phyloP scores from a whole-genome alignment of 2,329 filamentous ascomycete genomes.

The Monosporascus sp. region DNA sequence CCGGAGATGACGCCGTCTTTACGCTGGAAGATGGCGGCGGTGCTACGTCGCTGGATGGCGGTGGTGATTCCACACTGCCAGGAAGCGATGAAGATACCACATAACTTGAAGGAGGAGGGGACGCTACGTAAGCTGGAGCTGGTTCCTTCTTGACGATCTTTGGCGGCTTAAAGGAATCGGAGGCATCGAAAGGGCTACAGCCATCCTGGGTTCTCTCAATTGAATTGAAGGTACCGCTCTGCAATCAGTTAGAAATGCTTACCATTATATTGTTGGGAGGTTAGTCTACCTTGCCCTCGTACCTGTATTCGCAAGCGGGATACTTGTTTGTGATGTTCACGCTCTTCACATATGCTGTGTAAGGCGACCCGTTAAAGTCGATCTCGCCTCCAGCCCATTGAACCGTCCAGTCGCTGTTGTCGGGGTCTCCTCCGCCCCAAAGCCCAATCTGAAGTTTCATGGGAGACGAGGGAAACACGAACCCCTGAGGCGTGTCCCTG shows the following conservation, averaged over 20 bases:
- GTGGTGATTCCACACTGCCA: not conserved
- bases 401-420: constrained; percentile 22
- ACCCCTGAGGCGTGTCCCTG: constrained; percentile 18
- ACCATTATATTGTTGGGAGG: not conserved
- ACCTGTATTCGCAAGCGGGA: constrained; percentile 25
- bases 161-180: constrained; percentile 1
- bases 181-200: constrained; percentile 7
- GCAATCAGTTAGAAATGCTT: constrained; percentile 9
- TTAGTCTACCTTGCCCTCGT: constrained; percentile 20
- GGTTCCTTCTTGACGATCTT: constrained; percentile 12
- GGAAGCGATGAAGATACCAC: not conserved
- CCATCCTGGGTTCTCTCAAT: constrained; percentile 21
- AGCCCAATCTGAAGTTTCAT: constrained; percentile 27
- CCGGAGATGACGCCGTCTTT: not conserved
- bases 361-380: constrained; percentile 20
- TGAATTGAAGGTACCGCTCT: constrained; percentile 20
- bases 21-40: not conserved
- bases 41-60: not conserved
- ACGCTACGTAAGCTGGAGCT: not conserved
- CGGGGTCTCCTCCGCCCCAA: constrained; percentile 26
- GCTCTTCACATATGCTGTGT: constrained; percentile 26
- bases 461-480: constrained; percentile 24
- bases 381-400: constrained; percentile 28
- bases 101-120: not conserved
- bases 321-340: constrained; percentile 29